These are phyloP conservation scores for Chrysoporthe puriensis DNA, from an alignment of 2,329 filamentous ascomycete species.

Conservation along the genomic window DNA sequence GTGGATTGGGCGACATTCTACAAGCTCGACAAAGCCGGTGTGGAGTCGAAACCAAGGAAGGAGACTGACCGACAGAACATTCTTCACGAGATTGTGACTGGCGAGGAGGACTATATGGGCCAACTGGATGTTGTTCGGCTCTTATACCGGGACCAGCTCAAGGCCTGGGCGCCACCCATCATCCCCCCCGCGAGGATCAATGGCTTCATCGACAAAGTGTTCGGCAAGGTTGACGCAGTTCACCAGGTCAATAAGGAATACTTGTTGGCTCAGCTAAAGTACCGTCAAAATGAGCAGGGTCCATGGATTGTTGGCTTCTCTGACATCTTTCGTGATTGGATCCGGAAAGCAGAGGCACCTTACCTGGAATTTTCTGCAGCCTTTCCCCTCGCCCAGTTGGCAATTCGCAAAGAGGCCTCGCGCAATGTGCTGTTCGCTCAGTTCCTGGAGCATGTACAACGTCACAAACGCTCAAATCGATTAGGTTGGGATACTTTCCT, in stretches of 20 bases:
- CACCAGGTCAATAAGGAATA: constrained; percentile 92
- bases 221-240: constrained; percentile 87
- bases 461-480: constrained; percentile 78
- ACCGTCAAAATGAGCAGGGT: constrained; percentile 93
- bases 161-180: constrained; percentile 74
- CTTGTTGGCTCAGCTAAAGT: constrained; percentile 90
- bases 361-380: constrained; percentile 92
- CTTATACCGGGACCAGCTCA: constrained; percentile 83
- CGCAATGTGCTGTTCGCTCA: constrained; percentile 83
- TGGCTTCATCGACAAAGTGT: constrained; percentile 82
- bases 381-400: constrained; percentile 81
- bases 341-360: constrained; percentile 83
- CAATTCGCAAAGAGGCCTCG: constrained; percentile 82
- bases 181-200: constrained; percentile 77
- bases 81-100: constrained; percentile 91
- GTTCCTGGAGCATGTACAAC: constrained; percentile 80
- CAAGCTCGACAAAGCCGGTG: constrained; percentile 75
- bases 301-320: constrained; percentile 94
- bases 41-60: constrained; percentile 75
- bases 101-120: constrained; percentile 88
- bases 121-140: constrained; percentile 84
- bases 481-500: constrained; percentile 94
- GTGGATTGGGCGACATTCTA: constrained; percentile 93
- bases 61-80: constrained; percentile 93
- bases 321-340: constrained; percentile 98